phyloP scores from a whole-genome alignment of 202 grass and related monocot species.

The Carex sylvatica region DNA sequence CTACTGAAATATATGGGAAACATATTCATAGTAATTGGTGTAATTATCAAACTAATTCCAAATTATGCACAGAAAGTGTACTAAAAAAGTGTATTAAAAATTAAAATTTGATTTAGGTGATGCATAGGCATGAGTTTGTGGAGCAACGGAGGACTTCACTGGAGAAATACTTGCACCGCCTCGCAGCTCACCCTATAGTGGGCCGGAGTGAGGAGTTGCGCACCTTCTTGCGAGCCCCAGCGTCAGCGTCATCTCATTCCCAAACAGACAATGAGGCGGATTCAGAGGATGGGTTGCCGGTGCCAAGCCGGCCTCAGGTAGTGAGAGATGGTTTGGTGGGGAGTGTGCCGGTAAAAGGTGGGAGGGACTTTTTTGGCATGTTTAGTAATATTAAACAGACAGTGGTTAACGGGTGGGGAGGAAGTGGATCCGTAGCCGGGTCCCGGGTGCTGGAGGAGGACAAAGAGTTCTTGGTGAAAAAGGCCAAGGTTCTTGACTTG shows the following conservation, averaged over 20 bases:
- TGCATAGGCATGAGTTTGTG: slow-evolving; percentile 91
- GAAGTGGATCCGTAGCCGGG: slow-evolving; percentile 30
- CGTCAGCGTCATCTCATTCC: slow-evolving; percentile 29
- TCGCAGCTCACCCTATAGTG: slow-evolving; percentile 60
- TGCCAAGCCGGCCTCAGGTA: slow-evolving; percentile 16
- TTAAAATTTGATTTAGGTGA: slow-evolving; percentile 26
- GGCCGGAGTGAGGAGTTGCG: slow-evolving; percentile 45
- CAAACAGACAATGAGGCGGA: slow-evolving; percentile 30
- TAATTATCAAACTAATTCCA: not conserved
- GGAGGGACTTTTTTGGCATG: slow-evolving; percentile 73
- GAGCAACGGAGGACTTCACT: slow-evolving; percentile 58
- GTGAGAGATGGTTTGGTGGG: slow-evolving; percentile 17
- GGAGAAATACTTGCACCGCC: slow-evolving; percentile 70
- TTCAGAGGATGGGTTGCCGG: slow-evolving; percentile 38
- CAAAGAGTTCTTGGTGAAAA: slow-evolving; percentile 60
- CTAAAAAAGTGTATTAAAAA: not conserved
- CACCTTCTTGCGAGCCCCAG: slow-evolving; percentile 59
- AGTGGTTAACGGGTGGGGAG: slow-evolving; percentile 51
- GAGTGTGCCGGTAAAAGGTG: slow-evolving; percentile 36
- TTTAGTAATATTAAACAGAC: slow-evolving; percentile 93
- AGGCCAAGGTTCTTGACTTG: slow-evolving; percentile 68
- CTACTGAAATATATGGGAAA: not conserved
- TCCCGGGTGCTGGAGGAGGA: slow-evolving; percentile 69
- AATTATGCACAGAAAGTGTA: not conserved
- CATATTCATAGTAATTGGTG: not conserved